These are phyloP conservation scores for Hyaloperonospora arabidopsidis DNA, from an alignment of 352 stramenopile genomes.

Conservation along the genomic window DNA sequence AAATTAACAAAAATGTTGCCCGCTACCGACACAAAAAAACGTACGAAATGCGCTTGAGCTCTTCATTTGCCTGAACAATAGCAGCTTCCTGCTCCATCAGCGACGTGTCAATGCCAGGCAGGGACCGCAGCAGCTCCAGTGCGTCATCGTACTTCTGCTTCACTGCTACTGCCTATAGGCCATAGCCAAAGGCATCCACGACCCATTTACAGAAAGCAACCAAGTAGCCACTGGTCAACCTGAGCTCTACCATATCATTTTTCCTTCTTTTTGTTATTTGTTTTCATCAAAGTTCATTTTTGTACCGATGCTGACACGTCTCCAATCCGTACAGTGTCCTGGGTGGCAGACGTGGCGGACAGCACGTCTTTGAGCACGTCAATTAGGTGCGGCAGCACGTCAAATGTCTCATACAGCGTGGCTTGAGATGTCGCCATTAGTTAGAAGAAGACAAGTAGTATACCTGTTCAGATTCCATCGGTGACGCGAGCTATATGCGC, in stretches of 20 bases:
- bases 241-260: too few relatives aligned
- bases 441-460: background rate
- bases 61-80: slow-evolving; percentile 58
- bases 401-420: slow-evolving; percentile 70
- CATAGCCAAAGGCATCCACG: background rate
- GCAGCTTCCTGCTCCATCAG: slow-evolving; percentile 68
- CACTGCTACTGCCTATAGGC: slow-evolving; percentile 50
- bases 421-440: slow-evolving; percentile 52
- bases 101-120: slow-evolving; percentile 69
- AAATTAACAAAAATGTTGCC: too few relatives aligned
- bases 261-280: background rate
- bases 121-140: slow-evolving; percentile 53
- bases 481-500: too few relatives aligned
- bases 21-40: too few relatives aligned
- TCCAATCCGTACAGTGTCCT: slow-evolving; percentile 71
- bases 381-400: slow-evolving; percentile 75
- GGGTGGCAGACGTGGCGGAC: slow-evolving; percentile 45
- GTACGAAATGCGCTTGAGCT: slow-evolving; percentile 74
- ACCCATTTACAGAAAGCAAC: background rate
- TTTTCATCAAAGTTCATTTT: background rate
- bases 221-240: background rate
- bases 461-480: too few relatives aligned
- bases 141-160: slow-evolving; percentile 72
- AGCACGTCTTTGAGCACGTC: slow-evolving; percentile 82
- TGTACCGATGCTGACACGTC: slow-evolving; percentile 71